Evolutionary conservation across 805 yeast genomes (phyloP).

Genomic region (Nakazawaea holstii): DNA sequence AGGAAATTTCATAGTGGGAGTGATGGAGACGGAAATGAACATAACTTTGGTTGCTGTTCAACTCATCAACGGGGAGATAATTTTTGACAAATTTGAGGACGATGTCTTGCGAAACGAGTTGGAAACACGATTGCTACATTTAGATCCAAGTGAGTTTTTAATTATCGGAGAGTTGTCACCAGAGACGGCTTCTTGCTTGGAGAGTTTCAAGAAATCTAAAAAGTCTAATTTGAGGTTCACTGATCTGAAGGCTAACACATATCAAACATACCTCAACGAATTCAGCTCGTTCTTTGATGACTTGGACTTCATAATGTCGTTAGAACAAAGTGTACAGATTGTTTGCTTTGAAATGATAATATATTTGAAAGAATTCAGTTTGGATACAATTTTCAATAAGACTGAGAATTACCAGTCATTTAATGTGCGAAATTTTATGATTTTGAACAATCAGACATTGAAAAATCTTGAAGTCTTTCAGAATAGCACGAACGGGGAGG

Average conservation of each 20-base stretch:
- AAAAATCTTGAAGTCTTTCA: conserved; percentile 69
- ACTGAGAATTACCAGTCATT: conserved; percentile 49
- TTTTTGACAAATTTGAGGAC: conserved; percentile 69
- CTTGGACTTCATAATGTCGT: conserved; percentile 20
- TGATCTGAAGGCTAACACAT: not conserved
- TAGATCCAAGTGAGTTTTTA: conserved; percentile 74
- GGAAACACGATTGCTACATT: conserved; percentile 67
- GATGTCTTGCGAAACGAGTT: conserved; percentile 49
- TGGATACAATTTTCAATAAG: conserved; percentile 51
- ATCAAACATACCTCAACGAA: not conserved
- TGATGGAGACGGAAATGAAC: conserved; percentile 26
- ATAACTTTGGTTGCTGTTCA: conserved; percentile 58
- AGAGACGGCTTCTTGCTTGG: conserved; percentile 21
- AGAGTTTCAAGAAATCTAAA: not conserved
- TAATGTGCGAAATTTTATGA: conserved; percentile 41
- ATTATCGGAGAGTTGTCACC: conserved; percentile 29
- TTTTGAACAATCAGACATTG: conserved; percentile 61
- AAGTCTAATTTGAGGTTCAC: conserved; percentile 15
- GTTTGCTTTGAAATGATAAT: conserved; percentile 41
- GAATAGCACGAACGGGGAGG: conserved; percentile 51
- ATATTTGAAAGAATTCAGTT: conserved; percentile 59
- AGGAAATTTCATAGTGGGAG: conserved; percentile 42
- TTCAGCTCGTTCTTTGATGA: conserved; percentile 2
- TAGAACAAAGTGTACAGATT: conserved; percentile 24
- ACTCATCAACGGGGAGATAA: conserved; percentile 69